A percentile compares a stretch with the other conserved stretches of the same genome.
Conservation (phyloP, 2,329 filamentous ascomycete genomes). For the Curvularia sp. region DNA sequence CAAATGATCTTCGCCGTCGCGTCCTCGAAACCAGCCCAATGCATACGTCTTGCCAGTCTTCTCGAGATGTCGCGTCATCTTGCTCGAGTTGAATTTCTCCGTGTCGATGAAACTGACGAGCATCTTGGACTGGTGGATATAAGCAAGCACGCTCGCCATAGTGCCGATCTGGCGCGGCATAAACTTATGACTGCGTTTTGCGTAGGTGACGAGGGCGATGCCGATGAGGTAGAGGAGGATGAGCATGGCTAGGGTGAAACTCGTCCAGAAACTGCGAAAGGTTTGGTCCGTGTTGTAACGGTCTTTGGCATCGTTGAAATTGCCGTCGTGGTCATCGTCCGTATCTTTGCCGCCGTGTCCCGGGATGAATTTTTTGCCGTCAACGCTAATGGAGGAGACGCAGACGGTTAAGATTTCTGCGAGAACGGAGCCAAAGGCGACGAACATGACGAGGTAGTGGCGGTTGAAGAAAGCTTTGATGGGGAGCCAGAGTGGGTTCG, state of each 20-base stretch:
- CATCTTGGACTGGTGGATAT: conserved; percentile 83
- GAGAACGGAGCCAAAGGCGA: conserved; percentile 74
- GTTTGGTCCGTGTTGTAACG: conserved; percentile 53
- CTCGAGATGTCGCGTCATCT: conserved; percentile 69
- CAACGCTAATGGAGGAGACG: conserved; percentile 70
- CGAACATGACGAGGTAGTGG: conserved; percentile 70
- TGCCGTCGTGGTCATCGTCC: conserved; percentile 21
- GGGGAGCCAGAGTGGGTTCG: conserved; percentile 71
- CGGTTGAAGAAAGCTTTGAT: conserved; percentile 67
- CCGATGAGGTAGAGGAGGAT: conserved; percentile 71
- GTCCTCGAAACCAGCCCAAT: conserved; percentile 76
- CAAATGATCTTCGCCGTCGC: conserved; percentile 76
- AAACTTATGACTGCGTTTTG: conserved; percentile 71
- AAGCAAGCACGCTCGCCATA: conserved; percentile 76
- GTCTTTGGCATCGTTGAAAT: conserved; percentile 11
- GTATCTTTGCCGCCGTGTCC: conserved; percentile 30
- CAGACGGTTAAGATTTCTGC: conserved; percentile 76
- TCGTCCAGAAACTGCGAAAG: conserved; percentile 69
- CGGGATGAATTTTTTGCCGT: conserved; percentile 65
- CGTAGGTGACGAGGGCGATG: conserved; percentile 66
- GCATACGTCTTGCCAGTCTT: conserved; percentile 72
- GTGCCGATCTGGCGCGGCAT: conserved; percentile 79
- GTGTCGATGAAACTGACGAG: conserved; percentile 76
- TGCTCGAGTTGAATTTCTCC: conserved; percentile 64
- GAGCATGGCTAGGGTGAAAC: conserved; percentile 65